These are phyloP conservation scores for Sphaerosporella brunnea DNA, from an alignment of 495 filamentous ascomycete genomes.

Conservation along the genomic window DNA sequence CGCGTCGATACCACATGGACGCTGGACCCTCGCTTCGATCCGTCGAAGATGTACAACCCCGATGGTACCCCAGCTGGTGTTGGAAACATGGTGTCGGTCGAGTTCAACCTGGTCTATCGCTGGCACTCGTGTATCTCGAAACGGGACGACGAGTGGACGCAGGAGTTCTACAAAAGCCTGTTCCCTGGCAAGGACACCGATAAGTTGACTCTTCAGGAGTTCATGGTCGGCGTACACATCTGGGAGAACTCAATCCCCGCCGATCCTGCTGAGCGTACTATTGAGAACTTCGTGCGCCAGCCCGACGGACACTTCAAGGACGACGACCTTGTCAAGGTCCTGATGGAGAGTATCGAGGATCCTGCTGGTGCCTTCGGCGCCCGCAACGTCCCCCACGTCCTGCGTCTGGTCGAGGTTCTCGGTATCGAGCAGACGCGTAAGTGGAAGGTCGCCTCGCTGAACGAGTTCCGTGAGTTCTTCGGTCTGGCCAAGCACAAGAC, in stretches of 20 bases:
- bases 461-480: slow-evolving; percentile 76
- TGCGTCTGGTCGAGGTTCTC: slow-evolving; percentile 63
- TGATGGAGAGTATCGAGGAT: slow-evolving; percentile 47
- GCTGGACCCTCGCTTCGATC: slow-evolving; percentile 50
- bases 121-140: slow-evolving; percentile 66
- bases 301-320: slow-evolving; percentile 45
- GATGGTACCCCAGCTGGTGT: slow-evolving; percentile 44
- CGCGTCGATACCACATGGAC: slow-evolving; percentile 61
- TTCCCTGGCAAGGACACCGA: slow-evolving; percentile 41
- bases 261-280: slow-evolving; percentile 47
- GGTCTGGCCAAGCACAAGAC: slow-evolving; percentile 52
- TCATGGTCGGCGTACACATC: slow-evolving; percentile 40
- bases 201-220: slow-evolving; percentile 37
- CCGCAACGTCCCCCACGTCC: slow-evolving; percentile 51
- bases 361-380: slow-evolving; percentile 47
- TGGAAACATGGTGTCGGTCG: slow-evolving; percentile 61
- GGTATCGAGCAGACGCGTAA: slow-evolving; percentile 69
- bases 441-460: slow-evolving; percentile 69
- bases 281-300: slow-evolving; percentile 43
- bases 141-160: slow-evolving; percentile 58
- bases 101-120: slow-evolving; percentile 60
- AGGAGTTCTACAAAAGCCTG: slow-evolving; percentile 44
- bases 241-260: slow-evolving; percentile 40
- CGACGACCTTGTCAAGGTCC: slow-evolving; percentile 49
- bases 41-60: slow-evolving; percentile 34